Base-by-base conservation (phyloP, 441 rosid genomes). In the Brassica balearica region DNA sequence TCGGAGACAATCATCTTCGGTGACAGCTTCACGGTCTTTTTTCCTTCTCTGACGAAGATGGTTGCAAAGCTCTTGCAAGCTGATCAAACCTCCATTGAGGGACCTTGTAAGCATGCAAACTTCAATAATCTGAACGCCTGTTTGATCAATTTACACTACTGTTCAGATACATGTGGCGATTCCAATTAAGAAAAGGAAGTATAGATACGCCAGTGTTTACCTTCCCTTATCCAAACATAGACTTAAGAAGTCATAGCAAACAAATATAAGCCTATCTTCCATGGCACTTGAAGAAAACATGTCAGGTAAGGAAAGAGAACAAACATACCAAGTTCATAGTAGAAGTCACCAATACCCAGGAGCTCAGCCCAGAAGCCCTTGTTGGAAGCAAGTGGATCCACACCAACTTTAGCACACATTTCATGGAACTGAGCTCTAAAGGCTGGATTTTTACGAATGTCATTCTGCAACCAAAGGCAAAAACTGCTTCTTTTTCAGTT, bases 291-390 rank as follows among this genome's bases (percentile, higher is more conserved):
- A 23, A 14, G 25, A 51, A 3, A 68, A 43, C 41, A 43, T 8
- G 55, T 69, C 63, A 72, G 22, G 17, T 6, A 25, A 41, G 36
- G 38, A 1, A 34, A 34, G 38, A 2, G 48, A 41, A 5, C 32
- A 68, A 27, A 67, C 62, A 17, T 32, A 91, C 97, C 98, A 78
- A 94, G 89, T 77, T 94, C 97, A 80, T 92, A 94, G 74, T 94
- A 92, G 88, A 95, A 92, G 87, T 95, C 97, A 80, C 97, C 97
- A 48, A 95, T 92, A 69, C 97, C 97, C 29, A 92, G 78, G 56
- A 91, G 91, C 88, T 94, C 98, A 14, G 95, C 97, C 97, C 97
- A 95, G 74, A 92, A 91, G 46, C 97, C 97, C 81, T 92, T 95
- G 82, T 89, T 91, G 0, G 97, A 95, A 71, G 97, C 97, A 67